Base-by-base conservation (phyloP, 169 alveolate genomes). In the Cryptosporidium sp. region DNA sequence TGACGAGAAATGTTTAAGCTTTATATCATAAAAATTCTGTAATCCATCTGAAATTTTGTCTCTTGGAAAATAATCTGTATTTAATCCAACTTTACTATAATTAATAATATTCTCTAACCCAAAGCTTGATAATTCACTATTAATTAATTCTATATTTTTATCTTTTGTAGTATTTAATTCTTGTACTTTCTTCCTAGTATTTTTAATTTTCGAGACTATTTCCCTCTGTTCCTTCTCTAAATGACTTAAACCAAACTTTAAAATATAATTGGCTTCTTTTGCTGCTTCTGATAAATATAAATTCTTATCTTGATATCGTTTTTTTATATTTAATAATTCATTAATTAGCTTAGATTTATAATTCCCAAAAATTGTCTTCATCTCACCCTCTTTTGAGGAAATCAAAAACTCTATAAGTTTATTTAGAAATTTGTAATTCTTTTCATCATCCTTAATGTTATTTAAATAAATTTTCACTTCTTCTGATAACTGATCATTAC, bases 371-470 rank as follows among this genome's bases (percentile, higher is more conserved):
- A 51, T 18, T 14, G 85, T 51, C 62, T 53, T 72, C 33, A 42
- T 72, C 26, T 48, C 62, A 52, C 85, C 85, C 31, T 72, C 85
- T 48, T 56, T 53, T 3, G 85, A 72, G 48, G 51, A 16, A 45
- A 72, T 53, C 48, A 72, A 53, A 33, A 52, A 72, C n/a, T 72
- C 62, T 31, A 72, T 31, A 4, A 51, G 48, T 18, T 26, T 48
- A 29, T 51, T 52, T n/a, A 53, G 33, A 45, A 51, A 45, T n/a
- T n/a, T n/a, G 51, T 72, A 72, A n/a, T 53, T 53, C 51, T 51
- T 51, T 29, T 48, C 45, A 65, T 65, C 52, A 45, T 72, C 42
- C 21, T 70, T 70, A 18, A 21, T 44, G 16, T 7, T 8, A 7
- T 39, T 44, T n/a, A 70, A 45, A 45, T 70, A 29, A 21, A 23